These are phyloP conservation scores for Graphilbum ipis-grandicollis DNA, from an alignment of 2,329 filamentous ascomycete species.

Conservation along the genomic window DNA sequence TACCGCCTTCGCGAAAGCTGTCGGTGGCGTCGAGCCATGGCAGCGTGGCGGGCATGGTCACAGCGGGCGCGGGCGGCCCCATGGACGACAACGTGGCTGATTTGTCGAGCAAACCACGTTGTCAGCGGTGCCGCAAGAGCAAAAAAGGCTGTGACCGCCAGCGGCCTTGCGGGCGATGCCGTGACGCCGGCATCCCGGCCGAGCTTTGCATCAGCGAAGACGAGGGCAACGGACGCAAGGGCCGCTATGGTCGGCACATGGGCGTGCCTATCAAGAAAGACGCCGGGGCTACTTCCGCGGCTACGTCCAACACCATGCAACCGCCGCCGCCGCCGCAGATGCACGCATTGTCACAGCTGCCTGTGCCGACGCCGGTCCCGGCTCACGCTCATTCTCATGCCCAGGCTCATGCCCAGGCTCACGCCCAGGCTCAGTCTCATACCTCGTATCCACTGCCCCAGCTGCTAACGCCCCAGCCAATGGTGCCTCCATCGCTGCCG, in stretches of 20 bases:
- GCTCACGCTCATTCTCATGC: too few relatives aligned
- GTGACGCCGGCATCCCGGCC: conserved; percentile 81
- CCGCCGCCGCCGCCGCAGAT: not conserved
- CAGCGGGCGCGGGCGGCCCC: conserved; percentile 11
- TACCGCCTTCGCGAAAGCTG: conserved; percentile 59
- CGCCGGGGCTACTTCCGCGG: conserved; percentile 19
- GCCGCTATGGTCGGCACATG: conserved; percentile 66
- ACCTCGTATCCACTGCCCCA: too few relatives aligned
- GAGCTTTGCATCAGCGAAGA: conserved; percentile 96
- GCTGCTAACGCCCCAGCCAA: not conserved
- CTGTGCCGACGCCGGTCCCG: too few relatives aligned
- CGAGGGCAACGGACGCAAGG: conserved; percentile 92
- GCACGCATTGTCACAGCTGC: not conserved
- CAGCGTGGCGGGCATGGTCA: conserved; percentile 20
- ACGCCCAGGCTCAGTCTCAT: too few relatives aligned
- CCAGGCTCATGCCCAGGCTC: too few relatives aligned
- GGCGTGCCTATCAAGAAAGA: conserved; percentile 46
- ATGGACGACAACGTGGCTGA: conserved; percentile 88
- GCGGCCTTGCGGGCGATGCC: conserved; percentile 85
- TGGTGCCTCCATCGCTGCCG: not conserved
- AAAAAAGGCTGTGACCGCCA: conserved; percentile 98
- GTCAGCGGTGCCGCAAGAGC: conserved; percentile 96
- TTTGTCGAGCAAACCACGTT: conserved; percentile 86
- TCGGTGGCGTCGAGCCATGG: conserved; percentile 44
- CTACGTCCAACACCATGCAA: conserved; percentile 2